Evolutionary conservation across 2,329 filamentous ascomycete genomes (phyloP).

Genomic region (Sporothrix euskadiensis): DNA sequence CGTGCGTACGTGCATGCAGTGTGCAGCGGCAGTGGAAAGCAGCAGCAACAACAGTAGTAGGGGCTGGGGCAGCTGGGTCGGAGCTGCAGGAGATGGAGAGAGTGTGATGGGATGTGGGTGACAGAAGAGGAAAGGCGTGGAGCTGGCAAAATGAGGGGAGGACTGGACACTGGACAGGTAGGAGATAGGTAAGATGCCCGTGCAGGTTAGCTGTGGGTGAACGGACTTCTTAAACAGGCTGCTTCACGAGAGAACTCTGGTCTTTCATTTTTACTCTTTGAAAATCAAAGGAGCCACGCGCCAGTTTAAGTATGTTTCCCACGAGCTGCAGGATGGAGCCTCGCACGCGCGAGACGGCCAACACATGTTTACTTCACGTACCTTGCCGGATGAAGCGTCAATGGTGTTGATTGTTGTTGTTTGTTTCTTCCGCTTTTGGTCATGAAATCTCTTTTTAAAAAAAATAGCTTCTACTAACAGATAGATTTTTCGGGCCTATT

Average conservation of each 20-base stretch:
- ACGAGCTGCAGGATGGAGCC: neutral
- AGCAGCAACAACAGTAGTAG: neutral
- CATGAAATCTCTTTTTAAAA: neutral
- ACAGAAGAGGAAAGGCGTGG: neutral
- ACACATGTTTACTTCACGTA: neutral
- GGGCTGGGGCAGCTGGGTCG: constrained; percentile 1
- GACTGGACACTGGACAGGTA: neutral
- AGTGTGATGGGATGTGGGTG: constrained; percentile 7
- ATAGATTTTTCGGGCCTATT: neutral
- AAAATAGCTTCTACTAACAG: too few species aligned
- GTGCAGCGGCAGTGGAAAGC: constrained; percentile 18
- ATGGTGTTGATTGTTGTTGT: neutral
- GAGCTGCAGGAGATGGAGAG: constrained; percentile 11
- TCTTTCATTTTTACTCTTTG: neutral
- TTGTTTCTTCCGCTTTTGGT: neutral
- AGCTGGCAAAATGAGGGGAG: neutral
- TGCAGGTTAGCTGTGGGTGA: neutral
- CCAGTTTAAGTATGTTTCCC: neutral
- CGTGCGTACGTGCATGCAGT: constrained; percentile 22
- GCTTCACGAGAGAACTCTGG: neutral
- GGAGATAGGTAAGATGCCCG: neutral
- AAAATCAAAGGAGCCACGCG: neutral
- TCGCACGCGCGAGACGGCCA: neutral
- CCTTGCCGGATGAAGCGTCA: neutral
- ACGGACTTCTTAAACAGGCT: neutral